phyloP scores from a whole-genome alignment of 139 green algal species.

The Chlorella sp. region DNA sequence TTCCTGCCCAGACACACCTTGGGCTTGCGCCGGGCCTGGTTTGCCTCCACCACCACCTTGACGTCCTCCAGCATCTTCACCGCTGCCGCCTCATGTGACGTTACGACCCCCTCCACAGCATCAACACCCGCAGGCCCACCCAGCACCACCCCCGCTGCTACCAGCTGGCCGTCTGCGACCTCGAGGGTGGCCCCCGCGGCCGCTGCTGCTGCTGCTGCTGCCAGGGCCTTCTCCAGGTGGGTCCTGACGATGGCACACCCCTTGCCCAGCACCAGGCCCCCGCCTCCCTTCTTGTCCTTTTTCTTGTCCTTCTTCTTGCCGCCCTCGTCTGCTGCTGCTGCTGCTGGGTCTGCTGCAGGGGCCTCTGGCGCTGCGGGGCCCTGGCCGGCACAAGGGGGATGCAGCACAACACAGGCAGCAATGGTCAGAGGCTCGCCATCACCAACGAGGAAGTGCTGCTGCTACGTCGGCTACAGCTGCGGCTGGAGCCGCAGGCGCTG shows the following conservation, averaged over 20 bases:
- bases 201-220: too few species aligned
- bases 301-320: slow-evolving; percentile 50
- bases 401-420: neutral
- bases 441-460: too few species aligned
- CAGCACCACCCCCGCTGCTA: slow-evolving; percentile 4
- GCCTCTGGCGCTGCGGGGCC: slow-evolving; percentile 14
- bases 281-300: slow-evolving; percentile 41
- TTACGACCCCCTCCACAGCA: too few species aligned
- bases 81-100: neutral
- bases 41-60: slow-evolving; percentile 61
- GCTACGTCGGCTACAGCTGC: too few species aligned
- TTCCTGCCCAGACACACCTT: too few species aligned
- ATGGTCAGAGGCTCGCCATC: too few species aligned
- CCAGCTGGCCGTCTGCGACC: slow-evolving; percentile 5
- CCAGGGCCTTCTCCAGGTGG: too few species aligned
- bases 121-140: slow-evolving; percentile 8
- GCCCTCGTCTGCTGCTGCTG: slow-evolving; percentile 7
- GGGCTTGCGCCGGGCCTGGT: slow-evolving; percentile 52
- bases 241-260: slow-evolving; percentile 51
- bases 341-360: neutral
- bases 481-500: neutral
- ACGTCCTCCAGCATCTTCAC: slow-evolving; percentile 52
- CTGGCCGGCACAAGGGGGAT: neutral
- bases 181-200: too few species aligned
- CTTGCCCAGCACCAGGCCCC: slow-evolving; percentile 52